Percentiles rank a stretch among this genome's conserved stretches.
phyloP scores from a whole-genome alignment of 1,139 yeast genomes.

The Pichia terricola region DNA sequence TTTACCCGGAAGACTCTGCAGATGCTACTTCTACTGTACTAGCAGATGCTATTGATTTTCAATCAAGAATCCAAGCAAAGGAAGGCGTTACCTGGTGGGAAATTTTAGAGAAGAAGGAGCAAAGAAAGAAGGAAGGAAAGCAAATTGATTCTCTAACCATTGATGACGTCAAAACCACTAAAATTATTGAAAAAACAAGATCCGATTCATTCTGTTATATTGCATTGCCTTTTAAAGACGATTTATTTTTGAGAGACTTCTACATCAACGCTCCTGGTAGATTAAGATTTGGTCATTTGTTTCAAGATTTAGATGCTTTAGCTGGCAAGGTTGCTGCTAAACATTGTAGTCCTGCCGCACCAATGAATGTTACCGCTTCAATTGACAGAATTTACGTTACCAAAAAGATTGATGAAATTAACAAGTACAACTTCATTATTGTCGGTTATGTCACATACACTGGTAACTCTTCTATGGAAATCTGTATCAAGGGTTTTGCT shows the following conservation, averaged over 20 bases:
- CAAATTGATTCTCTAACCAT: constrained; percentile 60
- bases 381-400: constrained; percentile 88
- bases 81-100: constrained; percentile 76
- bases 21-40: constrained; percentile 60
- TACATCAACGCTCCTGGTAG: constrained; percentile 86
- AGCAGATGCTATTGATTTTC: constrained; percentile 39
- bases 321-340: constrained; percentile 84
- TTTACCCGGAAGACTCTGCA: constrained; percentile 45
- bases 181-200: constrained; percentile 63
- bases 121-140: constrained; percentile 61
- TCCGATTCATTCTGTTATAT: constrained; percentile 69
- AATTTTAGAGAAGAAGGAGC: constrained; percentile 67
- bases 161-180: constrained; percentile 65
- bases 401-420: constrained; percentile 72
- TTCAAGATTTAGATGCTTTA: constrained; percentile 83
- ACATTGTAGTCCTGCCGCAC: constrained; percentile 85
- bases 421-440: constrained; percentile 63
- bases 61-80: constrained; percentile 25
- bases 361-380: constrained; percentile 88
- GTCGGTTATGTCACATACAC: constrained; percentile 93
- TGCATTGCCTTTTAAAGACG: constrained; percentile 74
- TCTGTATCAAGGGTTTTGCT: constrained; percentile 79
- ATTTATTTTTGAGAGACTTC: constrained; percentile 73
- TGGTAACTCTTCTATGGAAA: constrained; percentile 92
- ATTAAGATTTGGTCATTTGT: constrained; percentile 80